Evolutionary conservation across 2,329 filamentous ascomycete genomes (phyloP).

Genomic region (Fusarium pseudograminearum): DNA sequence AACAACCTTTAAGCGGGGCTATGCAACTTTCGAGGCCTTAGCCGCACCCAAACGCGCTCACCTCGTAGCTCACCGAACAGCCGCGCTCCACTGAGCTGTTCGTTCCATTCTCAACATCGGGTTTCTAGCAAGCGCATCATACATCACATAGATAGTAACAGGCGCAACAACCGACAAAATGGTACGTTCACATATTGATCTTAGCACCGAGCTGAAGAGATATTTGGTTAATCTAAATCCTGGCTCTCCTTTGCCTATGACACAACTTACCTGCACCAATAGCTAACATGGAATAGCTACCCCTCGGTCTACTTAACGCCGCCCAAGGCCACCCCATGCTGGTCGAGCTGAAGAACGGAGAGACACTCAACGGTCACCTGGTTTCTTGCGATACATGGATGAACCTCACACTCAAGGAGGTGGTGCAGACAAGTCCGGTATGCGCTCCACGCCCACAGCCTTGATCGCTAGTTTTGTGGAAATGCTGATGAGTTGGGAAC

Average conservation of each 20-base stretch:
- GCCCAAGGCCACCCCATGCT: slow-evolving; percentile 98
- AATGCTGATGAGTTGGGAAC: slow-evolving; percentile 48
- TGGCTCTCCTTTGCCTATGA: slow-evolving; percentile 5
- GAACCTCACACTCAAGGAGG: slow-evolving; percentile 97
- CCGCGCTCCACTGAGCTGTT: slow-evolving; percentile 46
- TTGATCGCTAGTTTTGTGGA: not conserved
- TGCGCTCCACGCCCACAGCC: slow-evolving; percentile 38
- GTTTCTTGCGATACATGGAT: slow-evolving; percentile 99
- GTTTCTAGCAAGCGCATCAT: slow-evolving; percentile 42
- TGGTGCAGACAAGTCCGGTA: slow-evolving; percentile 92
- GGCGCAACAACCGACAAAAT: slow-evolving; percentile 42
- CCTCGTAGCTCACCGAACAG: slow-evolving; percentile 45
- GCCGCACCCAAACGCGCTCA: slow-evolving; percentile 33
- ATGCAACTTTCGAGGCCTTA: slow-evolving; percentile 43
- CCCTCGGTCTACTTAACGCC: slow-evolving; percentile 88
- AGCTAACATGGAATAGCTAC: slow-evolving; percentile 63
- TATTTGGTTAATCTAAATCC: not conserved
- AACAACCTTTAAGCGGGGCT: slow-evolving; percentile 35
- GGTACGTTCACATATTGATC: slow-evolving; percentile 37
- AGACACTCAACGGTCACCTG: slow-evolving; percentile 95
- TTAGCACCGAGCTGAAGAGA: not conserved
- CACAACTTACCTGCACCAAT: slow-evolving; percentile 4
- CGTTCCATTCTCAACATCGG: slow-evolving; percentile 43
- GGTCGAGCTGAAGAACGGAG: slow-evolving; percentile 96
- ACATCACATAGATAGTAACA: slow-evolving; percentile 30